Conservation (phyloP, 352 stramenopile species). For the Phytophthora capsici region DNA sequence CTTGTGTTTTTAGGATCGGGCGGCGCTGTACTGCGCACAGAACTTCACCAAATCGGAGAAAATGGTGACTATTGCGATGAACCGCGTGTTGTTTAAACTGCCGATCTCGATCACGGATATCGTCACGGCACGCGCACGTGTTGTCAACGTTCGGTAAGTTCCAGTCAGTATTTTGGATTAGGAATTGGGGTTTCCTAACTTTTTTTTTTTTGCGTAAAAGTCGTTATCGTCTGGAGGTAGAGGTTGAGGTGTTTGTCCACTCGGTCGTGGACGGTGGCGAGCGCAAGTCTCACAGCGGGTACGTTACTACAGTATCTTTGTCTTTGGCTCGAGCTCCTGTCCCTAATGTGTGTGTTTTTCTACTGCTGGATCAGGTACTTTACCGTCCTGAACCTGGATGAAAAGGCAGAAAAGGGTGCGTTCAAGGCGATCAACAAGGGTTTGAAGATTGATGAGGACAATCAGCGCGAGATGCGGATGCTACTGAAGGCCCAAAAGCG, state of each 20-base stretch:
- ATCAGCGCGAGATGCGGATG: constrained; percentile 58
- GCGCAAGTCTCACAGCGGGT: constrained; percentile 65
- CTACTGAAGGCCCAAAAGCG: constrained; percentile 68
- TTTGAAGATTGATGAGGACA: constrained; percentile 49
- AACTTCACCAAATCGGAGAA: constrained; percentile 79
- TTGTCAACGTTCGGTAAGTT: constrained; percentile 69
- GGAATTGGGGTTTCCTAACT: constrained; percentile 1
- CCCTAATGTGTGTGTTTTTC: constrained; percentile 6
- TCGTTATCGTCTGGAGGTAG: constrained; percentile 63
- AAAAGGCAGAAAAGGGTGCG: constrained; percentile 44
- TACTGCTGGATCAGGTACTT: constrained; percentile 49
- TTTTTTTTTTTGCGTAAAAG: constrained; percentile 26
- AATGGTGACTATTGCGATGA: constrained; percentile 83
- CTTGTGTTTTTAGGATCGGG: constrained; percentile 55
- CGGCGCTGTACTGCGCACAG: constrained; percentile 69
- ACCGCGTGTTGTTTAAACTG: constrained; percentile 76
- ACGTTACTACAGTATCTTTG: constrained; percentile 13
- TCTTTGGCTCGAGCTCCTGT: neutral
- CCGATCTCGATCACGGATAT: constrained; percentile 64
- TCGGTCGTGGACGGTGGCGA: constrained; percentile 37
- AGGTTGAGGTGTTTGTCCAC: constrained; percentile 67
- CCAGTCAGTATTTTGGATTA: neutral
- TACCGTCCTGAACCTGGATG: constrained; percentile 63
- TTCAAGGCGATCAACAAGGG: constrained; percentile 55
- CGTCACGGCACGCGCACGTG: constrained; percentile 64